Base-by-base conservation (phyloP, 495 filamentous ascomycete species). In the Bryoglossum gracile region DNA sequence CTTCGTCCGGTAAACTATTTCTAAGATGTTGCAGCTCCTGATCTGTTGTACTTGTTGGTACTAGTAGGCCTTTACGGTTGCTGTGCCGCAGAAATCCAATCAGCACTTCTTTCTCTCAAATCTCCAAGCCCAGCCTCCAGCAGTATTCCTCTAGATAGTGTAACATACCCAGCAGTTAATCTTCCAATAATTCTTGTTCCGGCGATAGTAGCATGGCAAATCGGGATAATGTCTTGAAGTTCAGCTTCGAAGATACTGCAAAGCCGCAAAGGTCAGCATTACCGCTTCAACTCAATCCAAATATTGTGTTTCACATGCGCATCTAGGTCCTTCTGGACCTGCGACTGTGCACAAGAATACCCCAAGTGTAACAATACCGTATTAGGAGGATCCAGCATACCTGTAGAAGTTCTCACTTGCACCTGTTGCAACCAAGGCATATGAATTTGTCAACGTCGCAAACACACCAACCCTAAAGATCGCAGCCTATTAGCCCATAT, bases 401-500 rank as follows among this genome's bases (percentile, higher is more conserved):
- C 81, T 83, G 78, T 97, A 98, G 68, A 98, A 98, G 74, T 96
- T 97, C 78, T 96, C 91, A 55, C 87, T 94, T 39, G 86, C 89
- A 59, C 92, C 94, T 46, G 94, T 77, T 43, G 92, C 91, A 54
- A 95, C 88, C 54, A 98, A 70, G 51, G 87, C 85, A 66, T 92
- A 98, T 43, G 89, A 89, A 67, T 98, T 98, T 54, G 92, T 98
- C 59, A 98, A 81, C 51, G 87, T 94, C 37, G 89, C 69, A 64
- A 98, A 98, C 56, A 97, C 94, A 66, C 92, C 92, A 62, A 98
- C 89, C 67, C 91, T 97, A 38, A 23, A 19, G 6, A 21, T 2
- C 18, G 18, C 2, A 6, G 37, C 17, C 10, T n/a, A 40, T 21
- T 22, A 18, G 6, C 3, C 26, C n/a, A 32, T 6, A 13, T 13